Evolutionary conservation across 306 rosid species (phyloP), one percentile per base, ranked within the genome.

Genomic region (Begonia loranthoides): DNA sequence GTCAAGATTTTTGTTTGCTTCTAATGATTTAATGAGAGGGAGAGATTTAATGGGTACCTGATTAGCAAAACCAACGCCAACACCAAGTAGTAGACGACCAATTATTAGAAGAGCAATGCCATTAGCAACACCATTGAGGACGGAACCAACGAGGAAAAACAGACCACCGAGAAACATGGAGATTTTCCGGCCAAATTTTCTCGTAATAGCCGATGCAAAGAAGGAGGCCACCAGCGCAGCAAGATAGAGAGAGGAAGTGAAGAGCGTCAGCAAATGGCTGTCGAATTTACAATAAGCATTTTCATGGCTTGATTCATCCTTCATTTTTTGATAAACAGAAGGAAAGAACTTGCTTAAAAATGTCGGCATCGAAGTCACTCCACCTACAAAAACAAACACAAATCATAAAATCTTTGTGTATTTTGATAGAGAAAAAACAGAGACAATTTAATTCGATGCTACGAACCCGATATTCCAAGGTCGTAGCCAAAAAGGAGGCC

Each of bases 31-130:
- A 5, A 8, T 4, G 36, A 28, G 36, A 28, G 36, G 5, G 3
- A 19, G 22, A 19, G 22, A 19, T 28, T 28, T 28, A 8, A 28
- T 28, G 53, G 36, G 36, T 28, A 76, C 83, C 79, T 77, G 79
- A 60, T 77, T 77, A n/a, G 83, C 72, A 53, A 80, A 80, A 19
- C 78, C 81, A 55, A 80, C 72, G 1, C 87, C 87, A 61, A 80
- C 72, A 43, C 87, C 87, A 52, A 80, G 83, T 56, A 76, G 54
- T 56, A 76, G 55, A 10, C 81, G 74, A 38, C 83, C 72, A 39
- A 76, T 52, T 45, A 80, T 76, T 21, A 80, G 55, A 53, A 66
- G 41, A 6, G 21, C 45, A 24, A 76, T 34, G 57, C 63, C 58
- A 15, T 34, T 50, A 24, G 87, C 80, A 13, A 60, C 61, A 14